A percentile compares a stretch with the other conserved stretches of the same genome.
Conservation (phyloP, 257 asterid genomes). For the Nicotiana paniculata region DNA sequence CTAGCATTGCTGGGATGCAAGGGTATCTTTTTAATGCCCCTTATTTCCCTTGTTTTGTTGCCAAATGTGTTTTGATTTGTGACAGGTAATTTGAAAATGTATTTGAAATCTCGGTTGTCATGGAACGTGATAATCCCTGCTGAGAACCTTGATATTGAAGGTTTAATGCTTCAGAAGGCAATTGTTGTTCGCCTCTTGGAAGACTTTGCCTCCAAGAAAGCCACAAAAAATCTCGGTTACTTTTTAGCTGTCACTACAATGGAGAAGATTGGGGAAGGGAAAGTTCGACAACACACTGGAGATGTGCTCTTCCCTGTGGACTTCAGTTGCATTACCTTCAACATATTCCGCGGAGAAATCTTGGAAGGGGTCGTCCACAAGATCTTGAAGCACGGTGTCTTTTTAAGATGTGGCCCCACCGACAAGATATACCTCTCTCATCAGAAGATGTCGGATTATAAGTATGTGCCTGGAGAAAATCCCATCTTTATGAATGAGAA, state of each 20-base stretch:
- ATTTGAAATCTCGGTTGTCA: conserved; percentile 45
- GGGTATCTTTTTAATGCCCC: background rate
- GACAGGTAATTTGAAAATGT: conserved; percentile 31
- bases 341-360: conserved; percentile 65
- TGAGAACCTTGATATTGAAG: conserved; percentile 54
- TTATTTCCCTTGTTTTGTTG: background rate
- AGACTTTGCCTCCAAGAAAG: conserved; percentile 57
- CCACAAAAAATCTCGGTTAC: conserved; percentile 57
- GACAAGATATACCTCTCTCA: conserved; percentile 61
- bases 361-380: conserved; percentile 62
- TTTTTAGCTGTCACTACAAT: conserved; percentile 56
- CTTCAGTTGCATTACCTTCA: conserved; percentile 74
- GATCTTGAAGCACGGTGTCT: conserved; percentile 57
- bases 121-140: conserved; percentile 67
- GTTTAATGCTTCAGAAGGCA: conserved; percentile 59
- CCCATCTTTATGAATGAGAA: conserved; percentile 44
- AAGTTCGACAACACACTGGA: conserved; percentile 39
- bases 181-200: conserved; percentile 50
- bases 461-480: conserved; percentile 54
- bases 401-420: conserved; percentile 59
- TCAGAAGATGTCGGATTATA: conserved; percentile 49
- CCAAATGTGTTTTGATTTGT: background rate
- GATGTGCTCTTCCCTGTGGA: conserved; percentile 61
- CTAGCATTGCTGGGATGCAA: background rate
- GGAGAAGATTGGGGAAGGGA: conserved; percentile 59